These are phyloP conservation scores for Pichia sp. DNA, from an alignment of 1,139 yeast species.

Conservation along the genomic window DNA sequence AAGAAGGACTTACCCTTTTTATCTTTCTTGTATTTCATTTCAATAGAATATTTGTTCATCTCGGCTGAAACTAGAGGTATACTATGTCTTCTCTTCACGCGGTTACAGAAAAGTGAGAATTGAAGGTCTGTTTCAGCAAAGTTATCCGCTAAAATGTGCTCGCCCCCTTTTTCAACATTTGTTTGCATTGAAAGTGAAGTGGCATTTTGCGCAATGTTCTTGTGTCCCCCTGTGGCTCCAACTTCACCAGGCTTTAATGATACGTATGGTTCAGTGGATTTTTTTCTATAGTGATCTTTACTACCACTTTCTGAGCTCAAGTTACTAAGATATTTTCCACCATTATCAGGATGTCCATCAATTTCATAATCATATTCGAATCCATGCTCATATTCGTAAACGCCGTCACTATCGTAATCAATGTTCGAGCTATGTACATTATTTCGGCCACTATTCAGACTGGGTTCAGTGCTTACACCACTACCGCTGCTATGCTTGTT, in stretches of 20 bases:
- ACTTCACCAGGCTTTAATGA: not conserved
- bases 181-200: conserved; percentile 6
- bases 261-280: not conserved
- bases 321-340: not conserved
- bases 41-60: conserved; percentile 20
- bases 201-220: not conserved
- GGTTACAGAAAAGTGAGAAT: conserved; percentile 15
- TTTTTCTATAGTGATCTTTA: not conserved
- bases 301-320: not conserved
- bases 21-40: conserved; percentile 10
- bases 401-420: conserved; percentile 12
- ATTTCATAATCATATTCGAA: conserved; percentile 16
- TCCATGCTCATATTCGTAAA: conserved; percentile 15
- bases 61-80: conserved; percentile 24
- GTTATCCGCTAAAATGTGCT: not conserved
- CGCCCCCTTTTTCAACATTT: conserved; percentile 2
- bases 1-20: not conserved
- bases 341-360: conserved; percentile 3
- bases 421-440: conserved; percentile 1
- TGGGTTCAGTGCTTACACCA: conserved; percentile 2
- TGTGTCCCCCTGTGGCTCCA: not conserved
- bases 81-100: conserved; percentile 26
- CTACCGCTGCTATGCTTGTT: no score
- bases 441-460: not conserved
- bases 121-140: not conserved